Evolutionary conservation across 805 yeast genomes (phyloP).

Genomic region (Candida maltosa): DNA sequence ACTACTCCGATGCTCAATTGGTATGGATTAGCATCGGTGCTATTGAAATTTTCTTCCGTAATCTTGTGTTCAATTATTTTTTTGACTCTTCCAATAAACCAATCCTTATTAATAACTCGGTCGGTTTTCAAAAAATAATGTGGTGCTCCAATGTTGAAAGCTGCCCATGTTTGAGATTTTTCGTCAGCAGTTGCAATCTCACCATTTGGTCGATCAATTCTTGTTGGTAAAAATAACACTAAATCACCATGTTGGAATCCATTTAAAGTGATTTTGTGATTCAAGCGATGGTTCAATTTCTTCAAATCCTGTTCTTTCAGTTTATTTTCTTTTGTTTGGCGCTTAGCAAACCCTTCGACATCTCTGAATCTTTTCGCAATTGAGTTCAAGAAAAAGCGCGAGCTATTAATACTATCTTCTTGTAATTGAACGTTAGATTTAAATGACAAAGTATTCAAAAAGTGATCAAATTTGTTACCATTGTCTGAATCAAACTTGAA

Average conservation of each 20-base stretch:
- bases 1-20: constrained; percentile 55
- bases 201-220: constrained; percentile 35
- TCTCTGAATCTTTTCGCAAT: constrained; percentile 78
- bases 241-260: constrained; percentile 71
- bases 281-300: constrained; percentile 27
- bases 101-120: constrained; percentile 52
- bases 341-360: constrained; percentile 86
- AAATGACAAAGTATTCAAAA: constrained; percentile 22
- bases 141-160: constrained; percentile 85
- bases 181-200: neutral
- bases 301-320: constrained; percentile 46
- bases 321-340: constrained; percentile 70
- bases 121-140: constrained; percentile 67
- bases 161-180: constrained; percentile 75
- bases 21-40: constrained; percentile 55
- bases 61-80: constrained; percentile 55
- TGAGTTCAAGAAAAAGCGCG: constrained; percentile 35
- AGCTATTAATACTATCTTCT: constrained; percentile 14
- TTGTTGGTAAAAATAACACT: constrained; percentile 81
- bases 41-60: constrained; percentile 37
- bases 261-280: constrained; percentile 61
- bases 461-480: constrained; percentile 14
- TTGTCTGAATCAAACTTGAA: constrained; percentile 14
- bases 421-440: constrained; percentile 23
- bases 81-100: constrained; percentile 74